Base-by-base conservation (phyloP, 495 filamentous ascomycete genomes). In the Chaetomidium leptoderma region DNA sequence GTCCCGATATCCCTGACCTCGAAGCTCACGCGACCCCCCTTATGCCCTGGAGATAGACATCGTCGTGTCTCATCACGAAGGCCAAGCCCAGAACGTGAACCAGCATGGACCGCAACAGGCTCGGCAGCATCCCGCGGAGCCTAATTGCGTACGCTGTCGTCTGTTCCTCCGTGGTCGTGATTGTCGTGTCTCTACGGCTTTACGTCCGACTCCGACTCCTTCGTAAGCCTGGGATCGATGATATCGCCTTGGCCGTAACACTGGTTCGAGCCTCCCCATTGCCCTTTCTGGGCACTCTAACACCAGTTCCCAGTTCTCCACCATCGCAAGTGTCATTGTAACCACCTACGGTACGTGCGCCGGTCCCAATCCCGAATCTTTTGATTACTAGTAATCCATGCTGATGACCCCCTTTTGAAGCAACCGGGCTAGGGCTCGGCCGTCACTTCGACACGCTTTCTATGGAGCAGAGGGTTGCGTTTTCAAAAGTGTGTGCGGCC, bases 141-240 rank as follows among this genome's bases (percentile, higher is more conserved):
- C 21, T 53, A 6, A 39, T 42, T 8, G 50, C 21, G 5, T 51
- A 42, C 14, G 17, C 23, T 13, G 24, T 19, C 14, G 13, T 32
- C 36, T 40, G 9, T 24, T 11, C 30, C 1, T 0, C 42, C 14
- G 24, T 42, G 1, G 19, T 27, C 23, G 10, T 53, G 35, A n/a
- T 30, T 5, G 35, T 42, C 7, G 50, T 53, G 6, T 21, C 23
- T 9, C 13, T 39, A 8, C 50, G 50, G 0, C 30, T 53, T 13
- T 42, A 53, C 36, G 17, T 53, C 50, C 50, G 50, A 10, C 50
- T 42, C 6, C 35, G 45, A 17, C 1, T 53, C 11, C 8, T 53
- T 21, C 50, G 35, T n/a, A 53, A 42, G n/a, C 19, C 30, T 42
- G 50, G 50, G 6, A 10, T 0, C 11, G 50, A 53, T 30, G 50